These are phyloP conservation scores for Tetrapisispora arboricola DNA, from an alignment of 805 yeast genomes.

Conservation along the genomic window DNA sequence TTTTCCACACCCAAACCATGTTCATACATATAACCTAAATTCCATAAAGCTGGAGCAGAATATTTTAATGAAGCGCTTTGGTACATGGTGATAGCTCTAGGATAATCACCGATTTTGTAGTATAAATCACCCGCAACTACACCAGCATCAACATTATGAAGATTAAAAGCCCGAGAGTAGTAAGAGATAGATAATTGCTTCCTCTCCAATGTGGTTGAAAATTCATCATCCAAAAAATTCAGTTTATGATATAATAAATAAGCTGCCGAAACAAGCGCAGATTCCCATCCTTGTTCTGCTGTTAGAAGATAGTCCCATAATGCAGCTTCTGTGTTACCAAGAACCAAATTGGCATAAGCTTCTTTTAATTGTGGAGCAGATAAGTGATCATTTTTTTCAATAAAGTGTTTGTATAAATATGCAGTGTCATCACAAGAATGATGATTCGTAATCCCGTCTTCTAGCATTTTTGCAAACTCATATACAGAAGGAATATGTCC, in stretches of 20 bases:
- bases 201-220: conserved; percentile 31
- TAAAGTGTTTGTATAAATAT: conserved; percentile 38
- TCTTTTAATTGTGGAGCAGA: conserved; percentile 50
- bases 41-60: conserved; percentile 66
- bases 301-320: conserved; percentile 70
- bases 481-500: conserved; percentile 42
- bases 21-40: conserved; percentile 82
- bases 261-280: conserved; percentile 72
- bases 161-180: conserved; percentile 46
- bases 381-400: conserved; percentile 47
- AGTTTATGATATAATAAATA: conserved; percentile 45
- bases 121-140: conserved; percentile 76
- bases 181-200: conserved; percentile 47
- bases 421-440: conserved; percentile 31
- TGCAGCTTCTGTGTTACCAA: conserved; percentile 50
- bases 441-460: conserved; percentile 32
- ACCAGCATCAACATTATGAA: conserved; percentile 56
- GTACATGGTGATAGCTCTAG: conserved; percentile 55
- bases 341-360: conserved; percentile 49
- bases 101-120: conserved; percentile 37
- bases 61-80: conserved; percentile 44
- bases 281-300: conserved; percentile 79
- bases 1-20: conserved; percentile 66
- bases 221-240: conserved; percentile 32
- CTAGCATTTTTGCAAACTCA: conserved; percentile 37